A percentile compares a stretch with the other conserved stretches of the same genome.
Conservation (phyloP, 306 rosid species). For the Pachyrhizus erosus region DNA sequence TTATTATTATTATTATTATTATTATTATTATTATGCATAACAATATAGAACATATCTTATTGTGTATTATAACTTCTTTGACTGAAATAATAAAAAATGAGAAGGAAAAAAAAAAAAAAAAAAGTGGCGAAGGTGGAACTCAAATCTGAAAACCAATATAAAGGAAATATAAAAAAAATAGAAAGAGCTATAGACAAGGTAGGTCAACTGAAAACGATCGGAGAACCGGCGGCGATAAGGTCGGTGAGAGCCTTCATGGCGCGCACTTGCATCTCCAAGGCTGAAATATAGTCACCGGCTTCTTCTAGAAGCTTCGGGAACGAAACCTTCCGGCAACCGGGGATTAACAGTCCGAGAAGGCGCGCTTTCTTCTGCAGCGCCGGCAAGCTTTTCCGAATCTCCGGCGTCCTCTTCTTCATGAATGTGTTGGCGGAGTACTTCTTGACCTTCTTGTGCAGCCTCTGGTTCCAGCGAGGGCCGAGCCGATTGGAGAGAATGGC, state of each 20-base stretch:
- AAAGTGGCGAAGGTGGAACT: conserved; percentile 34
- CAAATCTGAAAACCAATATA: conserved; percentile 27
- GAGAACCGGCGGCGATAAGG: conserved; percentile 53
- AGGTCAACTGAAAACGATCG: conserved; percentile 39
- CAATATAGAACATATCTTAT: not conserved
- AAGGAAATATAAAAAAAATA: not conserved
- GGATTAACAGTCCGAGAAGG: conserved; percentile 67
- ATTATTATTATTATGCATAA: not conserved
- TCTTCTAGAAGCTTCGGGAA: conserved; percentile 81
- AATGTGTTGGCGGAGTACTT: conserved; percentile 15
- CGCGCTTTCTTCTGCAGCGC: conserved; percentile 58
- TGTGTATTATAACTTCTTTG: not conserved
- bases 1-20: too few species aligned
- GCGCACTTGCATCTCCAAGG: conserved; percentile 84
- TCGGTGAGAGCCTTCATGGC: conserved; percentile 72
- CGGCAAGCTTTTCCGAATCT: conserved; percentile 44
- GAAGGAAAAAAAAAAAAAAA: not conserved
- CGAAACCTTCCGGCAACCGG: conserved; percentile 76
- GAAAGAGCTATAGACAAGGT: not conserved
- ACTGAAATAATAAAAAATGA: conserved; percentile 26
- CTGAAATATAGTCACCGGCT: conserved; percentile 74
- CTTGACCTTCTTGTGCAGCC: conserved; percentile 50
- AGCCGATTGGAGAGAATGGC: conserved; percentile 70
- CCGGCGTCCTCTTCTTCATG: conserved; percentile 52
- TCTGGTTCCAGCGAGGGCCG: conserved; percentile 39